A percentile compares a stretch with the other conserved stretches of the same genome.
These are phyloP conservation scores for Gryganskiella cystojenkinii DNA, from an alignment of 192 early-diverging fungal species.

Conservation along the genomic window DNA sequence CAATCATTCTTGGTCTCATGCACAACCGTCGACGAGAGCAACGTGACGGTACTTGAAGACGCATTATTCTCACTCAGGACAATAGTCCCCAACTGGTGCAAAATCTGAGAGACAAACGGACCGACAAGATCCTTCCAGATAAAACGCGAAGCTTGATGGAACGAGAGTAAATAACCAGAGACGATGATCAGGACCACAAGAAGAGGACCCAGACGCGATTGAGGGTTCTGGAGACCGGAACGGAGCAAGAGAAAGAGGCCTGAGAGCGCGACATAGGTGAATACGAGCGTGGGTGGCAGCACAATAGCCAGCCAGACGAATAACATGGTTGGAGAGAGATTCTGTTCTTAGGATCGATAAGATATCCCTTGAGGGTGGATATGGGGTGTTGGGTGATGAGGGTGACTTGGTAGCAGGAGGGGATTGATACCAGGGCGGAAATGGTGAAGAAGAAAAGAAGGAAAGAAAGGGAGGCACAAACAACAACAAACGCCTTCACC, in stretches of 20 bases:
- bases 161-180: conserved; percentile 38
- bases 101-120: conserved; percentile 28
- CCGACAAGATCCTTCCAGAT: conserved; percentile 42
- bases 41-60: neutral
- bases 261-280: conserved; percentile 44
- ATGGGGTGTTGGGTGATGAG: neutral
- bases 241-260: conserved; percentile 40
- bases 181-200: conserved; percentile 33
- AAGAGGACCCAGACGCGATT: conserved; percentile 23
- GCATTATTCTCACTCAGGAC: conserved; percentile 7
- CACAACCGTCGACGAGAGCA: neutral
- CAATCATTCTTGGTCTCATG: conserved; percentile 12
- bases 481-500: too few species aligned
- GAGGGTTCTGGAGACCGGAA: conserved; percentile 39
- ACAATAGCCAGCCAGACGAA: conserved; percentile 43
- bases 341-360: neutral
- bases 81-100: conserved; percentile 32
- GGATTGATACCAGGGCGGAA: too few species aligned
- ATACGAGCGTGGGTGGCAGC: conserved; percentile 44
- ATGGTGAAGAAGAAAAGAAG: too few species aligned
- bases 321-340: conserved; percentile 16
- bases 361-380: neutral
- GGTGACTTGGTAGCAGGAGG: too few species aligned
- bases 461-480: too few species aligned
- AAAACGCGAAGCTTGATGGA: conserved; percentile 37